These are phyloP conservation scores for Scheffersomyces amazonensis DNA, from an alignment of 805 yeast genomes.

Conservation along the genomic window DNA sequence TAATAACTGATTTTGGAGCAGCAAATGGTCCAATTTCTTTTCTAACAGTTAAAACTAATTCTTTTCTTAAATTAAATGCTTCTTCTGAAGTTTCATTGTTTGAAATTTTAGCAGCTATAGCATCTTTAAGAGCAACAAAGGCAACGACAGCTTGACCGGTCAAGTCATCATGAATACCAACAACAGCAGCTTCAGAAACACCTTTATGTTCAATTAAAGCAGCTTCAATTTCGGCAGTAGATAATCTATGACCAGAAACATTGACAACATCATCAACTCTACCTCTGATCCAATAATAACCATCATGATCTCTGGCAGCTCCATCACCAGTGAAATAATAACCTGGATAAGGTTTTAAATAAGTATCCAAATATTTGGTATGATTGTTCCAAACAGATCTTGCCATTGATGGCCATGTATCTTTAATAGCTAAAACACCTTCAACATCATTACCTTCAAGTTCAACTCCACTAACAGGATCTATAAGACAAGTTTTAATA, in stretches of 20 bases:
- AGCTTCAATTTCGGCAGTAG: constrained; percentile 88
- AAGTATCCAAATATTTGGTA: constrained; percentile 74
- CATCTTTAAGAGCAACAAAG: constrained; percentile 69
- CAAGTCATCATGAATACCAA: constrained; percentile 77
- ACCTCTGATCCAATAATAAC: constrained; percentile 82
- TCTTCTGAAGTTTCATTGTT: constrained; percentile 41
- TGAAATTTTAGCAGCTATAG: constrained; percentile 22
- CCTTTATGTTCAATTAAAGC: constrained; percentile 69
- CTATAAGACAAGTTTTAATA: constrained; percentile 68
- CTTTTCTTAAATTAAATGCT: constrained; percentile 54
- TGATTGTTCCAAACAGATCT: constrained; percentile 80
- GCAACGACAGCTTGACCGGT: constrained; percentile 89
- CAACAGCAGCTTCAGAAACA: constrained; percentile 80
- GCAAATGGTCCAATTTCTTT: constrained; percentile 85
- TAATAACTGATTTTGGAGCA: constrained; percentile 71
- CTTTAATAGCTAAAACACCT: constrained; percentile 73
- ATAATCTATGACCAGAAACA: constrained; percentile 81
- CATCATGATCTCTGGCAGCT: constrained; percentile 82
- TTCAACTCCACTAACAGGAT: constrained; percentile 73
- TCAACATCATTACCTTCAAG: constrained; percentile 67
- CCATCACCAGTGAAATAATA: constrained; percentile 88
- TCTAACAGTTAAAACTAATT: constrained; percentile 66
- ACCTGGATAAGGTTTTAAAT: constrained; percentile 77
- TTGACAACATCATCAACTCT: constrained; percentile 88
- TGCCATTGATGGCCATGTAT: constrained; percentile 84